Evolutionary conservation across 345 rosid species (phyloP), one percentile per base, ranked within the genome.

Genomic region (Linum trigynum): DNA sequence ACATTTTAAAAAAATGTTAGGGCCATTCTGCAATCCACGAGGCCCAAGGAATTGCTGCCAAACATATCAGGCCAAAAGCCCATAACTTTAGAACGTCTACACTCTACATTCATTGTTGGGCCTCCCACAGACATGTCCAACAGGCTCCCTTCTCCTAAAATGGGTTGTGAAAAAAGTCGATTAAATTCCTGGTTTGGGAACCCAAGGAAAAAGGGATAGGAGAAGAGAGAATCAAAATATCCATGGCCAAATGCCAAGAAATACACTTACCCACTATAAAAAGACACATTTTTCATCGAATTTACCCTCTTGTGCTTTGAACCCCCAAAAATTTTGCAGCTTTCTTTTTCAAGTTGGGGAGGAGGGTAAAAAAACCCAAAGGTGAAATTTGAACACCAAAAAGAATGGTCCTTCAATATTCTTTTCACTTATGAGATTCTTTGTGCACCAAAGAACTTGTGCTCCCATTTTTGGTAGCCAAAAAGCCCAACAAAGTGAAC

Each of bases 401-500:
- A 12, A 48, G 14, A 48, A 48, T 48, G 53, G 53, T 48, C 53
- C 53, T 3, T 48, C 62, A 61, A 16, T 67, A 78, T 50, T 9
- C 61, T 64, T 64, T 57, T 57, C 57, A 23, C 60, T 39, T 66
- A 39, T 67, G 55, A 74, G 78, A 80, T 76, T 69, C 84, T 71
- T 71, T 65, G 37, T 41, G 38, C 6, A 11, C 63, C 71, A 32
- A 57, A 72, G 71, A 56, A 38, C 37, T 77, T 78, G 72, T 63
- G 53, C 53, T 57, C 82, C 77, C 67, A 67, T 1, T 36, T 23
- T 11, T 61, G 78, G 82, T 70, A 70, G 72, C 72, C 75, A 66
- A 39, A 77, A 75, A 75, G 77, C 62, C 57, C 32, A 56, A 23
- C 32, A 23, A 23, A 7, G 39, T 14, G 10, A 60, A 4, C 38